Evolutionary conservation across 495 filamentous ascomycete genomes (phyloP).

Genomic region (Evernia prunastri): DNA sequence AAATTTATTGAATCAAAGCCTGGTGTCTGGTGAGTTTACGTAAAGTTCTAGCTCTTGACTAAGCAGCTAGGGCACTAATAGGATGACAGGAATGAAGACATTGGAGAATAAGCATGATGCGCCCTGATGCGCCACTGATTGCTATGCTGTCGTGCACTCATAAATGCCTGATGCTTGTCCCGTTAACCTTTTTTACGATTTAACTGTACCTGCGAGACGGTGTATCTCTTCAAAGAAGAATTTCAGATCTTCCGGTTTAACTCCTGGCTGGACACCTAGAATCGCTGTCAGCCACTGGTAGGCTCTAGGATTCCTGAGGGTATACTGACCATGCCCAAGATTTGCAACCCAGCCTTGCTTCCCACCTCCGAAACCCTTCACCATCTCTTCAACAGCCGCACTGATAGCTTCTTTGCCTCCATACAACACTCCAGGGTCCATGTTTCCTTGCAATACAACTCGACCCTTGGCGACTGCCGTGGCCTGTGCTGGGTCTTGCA

Average conservation of each 20-base stretch:
- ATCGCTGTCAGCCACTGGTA: constrained; percentile 12
- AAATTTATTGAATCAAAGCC: constrained; percentile 71
- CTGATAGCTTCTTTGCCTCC: constrained; percentile 76
- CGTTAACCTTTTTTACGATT: not conserved
- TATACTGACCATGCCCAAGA: constrained; percentile 71
- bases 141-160: not conserved
- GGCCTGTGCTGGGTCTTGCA: constrained; percentile 81
- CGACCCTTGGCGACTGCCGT: constrained; percentile 67
- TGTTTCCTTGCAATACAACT: constrained; percentile 85
- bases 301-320: constrained; percentile 6
- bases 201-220: constrained; percentile 34
- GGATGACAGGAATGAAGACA: constrained; percentile 63
- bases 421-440: constrained; percentile 89
- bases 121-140: not conserved
- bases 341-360: constrained; percentile 86
- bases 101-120: constrained; percentile 46
- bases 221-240: constrained; percentile 94
- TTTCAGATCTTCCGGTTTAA: constrained; percentile 83
- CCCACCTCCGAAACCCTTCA: constrained; percentile 76
- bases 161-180: not conserved
- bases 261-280: constrained; percentile 81
- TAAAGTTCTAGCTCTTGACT: not conserved
- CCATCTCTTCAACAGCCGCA: constrained; percentile 71
- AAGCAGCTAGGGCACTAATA: constrained; percentile 3
- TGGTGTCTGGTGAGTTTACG: constrained; percentile 57